Base-by-base conservation (phyloP, 306 rosid genomes). In the Prunus mongolica region DNA sequence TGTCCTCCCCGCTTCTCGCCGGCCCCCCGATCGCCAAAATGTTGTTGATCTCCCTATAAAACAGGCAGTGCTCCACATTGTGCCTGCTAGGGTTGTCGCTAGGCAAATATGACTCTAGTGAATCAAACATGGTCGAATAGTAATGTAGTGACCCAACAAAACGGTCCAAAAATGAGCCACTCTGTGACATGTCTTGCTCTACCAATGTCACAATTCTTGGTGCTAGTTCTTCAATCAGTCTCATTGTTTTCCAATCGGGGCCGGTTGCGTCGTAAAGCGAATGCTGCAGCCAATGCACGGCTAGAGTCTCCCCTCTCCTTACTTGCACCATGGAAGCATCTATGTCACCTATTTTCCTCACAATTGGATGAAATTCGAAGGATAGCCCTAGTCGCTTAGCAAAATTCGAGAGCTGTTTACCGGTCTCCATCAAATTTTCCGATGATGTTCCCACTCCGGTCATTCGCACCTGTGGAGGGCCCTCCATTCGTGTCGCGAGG, bases 1-100 rank as follows among this genome's bases (percentile, higher is more conserved):
- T 91, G 38, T 90, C 95, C 22, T 90, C 98, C 16, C 96, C 97
- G 55, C 92, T 90, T 64, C 98, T 83, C 1, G 82, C 78, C 15
- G 96, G 93, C 38, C 97, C 97, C n/a, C 97, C 98, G 3, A 89
- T 83, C 4, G 92, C 97, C 82, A 94, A 81, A 74, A 90, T 88
- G 69, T 94, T 94, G 72, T 84, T 87, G 69, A 94, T 92, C 73
- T 94, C 98, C 65, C 76, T 80, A 19, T 80, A 76, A 3, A 91
- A 38, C 69, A 90, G 74, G 11, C 64, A 78, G 3, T 88, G 87
- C 78, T 94, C 98, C 12, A 94, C 93, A 22, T n/a, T 19, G 19
- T 86, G 83, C 84, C 98, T 78, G 10, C 28, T 84, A 4, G 79
- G n/a, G 27, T 94, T 92, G 73, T 92, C 93, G 12, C 78, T 49